Percentiles rank a stretch among this genome's conserved stretches.
Evolutionary conservation across 2,329 filamentous ascomycete species (phyloP).

Genomic region (Cladosporium colombiae): DNA sequence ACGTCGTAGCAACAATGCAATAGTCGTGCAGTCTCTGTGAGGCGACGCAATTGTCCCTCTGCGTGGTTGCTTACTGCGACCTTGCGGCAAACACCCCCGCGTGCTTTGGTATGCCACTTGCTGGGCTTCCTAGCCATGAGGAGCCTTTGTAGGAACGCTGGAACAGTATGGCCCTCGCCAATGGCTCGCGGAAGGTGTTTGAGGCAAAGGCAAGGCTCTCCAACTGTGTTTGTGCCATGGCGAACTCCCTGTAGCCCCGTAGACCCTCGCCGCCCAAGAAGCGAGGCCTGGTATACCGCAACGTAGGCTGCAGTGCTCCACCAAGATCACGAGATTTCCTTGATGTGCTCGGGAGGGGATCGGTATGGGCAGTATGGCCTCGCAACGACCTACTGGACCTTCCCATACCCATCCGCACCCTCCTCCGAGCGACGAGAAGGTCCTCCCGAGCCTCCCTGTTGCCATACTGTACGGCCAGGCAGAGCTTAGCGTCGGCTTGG

Average conservation of each 20-base stretch:
- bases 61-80: background rate
- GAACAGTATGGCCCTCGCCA: background rate
- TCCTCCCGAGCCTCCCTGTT: background rate
- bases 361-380: background rate
- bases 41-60: background rate
- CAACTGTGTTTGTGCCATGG: background rate
- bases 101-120: background rate
- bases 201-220: background rate
- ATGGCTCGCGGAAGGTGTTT: background rate
- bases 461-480: background rate
- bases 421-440: background rate
- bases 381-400: background rate
- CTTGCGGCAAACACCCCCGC: conserved; percentile 1
- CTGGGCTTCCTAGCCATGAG: background rate
- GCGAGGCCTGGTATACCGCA: background rate
- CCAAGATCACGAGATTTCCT: background rate
- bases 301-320: background rate
- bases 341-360: background rate
- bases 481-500: conserved; percentile 3
- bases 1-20: background rate
- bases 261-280: background rate
- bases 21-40: background rate
- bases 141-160: background rate
- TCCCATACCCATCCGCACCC: background rate
- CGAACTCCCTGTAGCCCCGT: background rate